Conservation (phyloP, 208 protist genomes). For the Crithidia fasciculata region DNA sequence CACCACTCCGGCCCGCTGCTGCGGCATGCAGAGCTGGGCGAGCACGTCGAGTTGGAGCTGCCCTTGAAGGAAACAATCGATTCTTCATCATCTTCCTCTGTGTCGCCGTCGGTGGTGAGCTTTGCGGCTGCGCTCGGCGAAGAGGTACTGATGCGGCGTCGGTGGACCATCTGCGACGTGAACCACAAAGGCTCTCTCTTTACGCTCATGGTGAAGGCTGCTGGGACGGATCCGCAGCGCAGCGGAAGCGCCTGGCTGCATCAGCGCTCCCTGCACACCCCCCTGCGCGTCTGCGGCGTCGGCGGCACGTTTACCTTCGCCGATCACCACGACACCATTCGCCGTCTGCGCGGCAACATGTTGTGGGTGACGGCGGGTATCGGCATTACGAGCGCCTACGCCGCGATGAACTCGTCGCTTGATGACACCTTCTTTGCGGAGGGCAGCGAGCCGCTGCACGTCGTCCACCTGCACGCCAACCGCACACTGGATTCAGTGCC, state of each 20-base stretch:
- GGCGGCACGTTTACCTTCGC: conserved; percentile 75
- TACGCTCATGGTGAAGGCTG: conserved; percentile 69
- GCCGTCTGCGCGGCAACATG: conserved; percentile 48
- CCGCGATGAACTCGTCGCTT: conserved; percentile 52
- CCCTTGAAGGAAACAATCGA: conserved; percentile 35
- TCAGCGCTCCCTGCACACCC: conserved; percentile 47
- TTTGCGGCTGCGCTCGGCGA: conserved; percentile 21
- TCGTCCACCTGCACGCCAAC: conserved; percentile 86
- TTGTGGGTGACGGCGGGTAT: conserved; percentile 81
- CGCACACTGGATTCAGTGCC: conserved; percentile 48
- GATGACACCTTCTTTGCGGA: conserved; percentile 35
- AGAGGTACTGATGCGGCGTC: conserved; percentile 42
- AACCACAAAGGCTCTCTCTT: conserved; percentile 53
- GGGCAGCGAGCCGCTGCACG: conserved; percentile 43
- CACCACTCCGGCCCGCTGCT: conserved; percentile 32
- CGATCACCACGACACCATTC: conserved; percentile 54
- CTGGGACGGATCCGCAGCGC: conserved; percentile 19
- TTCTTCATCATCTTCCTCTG: not conserved
- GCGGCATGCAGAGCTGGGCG: conserved; percentile 46
- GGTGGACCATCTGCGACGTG: conserved; percentile 71
- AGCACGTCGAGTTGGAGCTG: conserved; percentile 75
- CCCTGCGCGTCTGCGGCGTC: conserved; percentile 53
- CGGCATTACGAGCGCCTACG: conserved; percentile 71
- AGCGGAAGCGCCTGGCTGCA: conserved; percentile 76
- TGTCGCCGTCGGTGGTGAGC: conserved; percentile 7